These are phyloP conservation scores for Carex cristatella DNA, from an alignment of 176 grass and related monocot species.

Conservation along the genomic window DNA sequence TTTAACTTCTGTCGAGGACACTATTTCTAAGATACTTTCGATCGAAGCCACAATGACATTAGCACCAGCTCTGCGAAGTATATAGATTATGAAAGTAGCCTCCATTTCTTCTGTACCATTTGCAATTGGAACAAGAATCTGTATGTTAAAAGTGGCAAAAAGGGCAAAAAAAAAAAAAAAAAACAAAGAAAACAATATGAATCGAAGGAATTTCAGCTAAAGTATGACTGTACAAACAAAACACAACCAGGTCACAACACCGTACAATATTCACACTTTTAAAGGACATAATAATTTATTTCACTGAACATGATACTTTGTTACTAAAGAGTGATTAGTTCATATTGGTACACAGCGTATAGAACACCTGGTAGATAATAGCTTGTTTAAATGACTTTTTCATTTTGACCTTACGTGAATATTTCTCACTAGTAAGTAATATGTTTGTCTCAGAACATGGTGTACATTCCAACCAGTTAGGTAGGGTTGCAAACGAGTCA, in stretches of 20 bases:
- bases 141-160: neutral
- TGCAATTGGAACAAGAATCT: slow-evolving; percentile 84
- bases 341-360: neutral
- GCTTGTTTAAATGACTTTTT: neutral
- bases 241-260: neutral
- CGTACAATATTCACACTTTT: neutral
- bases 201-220: neutral
- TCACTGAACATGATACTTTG: neutral
- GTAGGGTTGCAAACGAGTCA: neutral
- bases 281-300: neutral
- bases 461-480: neutral
- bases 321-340: neutral
- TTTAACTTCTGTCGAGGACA: slow-evolving; percentile 70
- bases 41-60: slow-evolving; percentile 69
- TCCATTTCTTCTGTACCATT: slow-evolving; percentile 95
- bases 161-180: neutral
- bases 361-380: neutral
- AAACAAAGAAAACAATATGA: neutral
- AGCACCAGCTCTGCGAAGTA: slow-evolving; percentile 60
- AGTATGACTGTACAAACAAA: neutral
- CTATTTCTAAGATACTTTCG: slow-evolving; percentile 63
- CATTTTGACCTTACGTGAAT: neutral
- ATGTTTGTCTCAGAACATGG: neutral
- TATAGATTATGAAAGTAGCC: slow-evolving; percentile 62
- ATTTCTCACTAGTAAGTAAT: neutral